Evolutionary conservation across 1,284 basidiomycete species (phyloP), one percentile per base, ranked within the genome.

Genomic region (Ustilago cynodontis): DNA sequence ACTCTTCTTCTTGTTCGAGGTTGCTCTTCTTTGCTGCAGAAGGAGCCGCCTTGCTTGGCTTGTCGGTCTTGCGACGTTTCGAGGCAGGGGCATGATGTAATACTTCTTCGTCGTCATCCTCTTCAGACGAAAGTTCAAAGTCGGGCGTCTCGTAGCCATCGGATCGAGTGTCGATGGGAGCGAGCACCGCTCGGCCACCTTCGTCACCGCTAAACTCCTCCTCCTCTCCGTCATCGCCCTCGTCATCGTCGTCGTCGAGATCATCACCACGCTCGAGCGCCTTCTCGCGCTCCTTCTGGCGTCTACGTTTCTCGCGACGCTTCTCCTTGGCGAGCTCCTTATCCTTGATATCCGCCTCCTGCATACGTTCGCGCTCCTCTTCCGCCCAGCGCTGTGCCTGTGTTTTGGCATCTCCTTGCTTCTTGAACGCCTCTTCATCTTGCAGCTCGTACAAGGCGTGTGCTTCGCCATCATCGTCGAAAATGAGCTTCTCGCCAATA

Each of bases 341-440:
- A 64, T 86, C 84, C 45, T 63, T 59, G 52, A 77, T 60, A 39
- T 86, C 85, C 88, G 92, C 93, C 87, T 95, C 93, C 71, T 90
- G 88, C 87, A 93, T 92, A 89, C 95, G 95, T 85, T 93, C 93
- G 85, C 90, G 91, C 24, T 93, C 95, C 77, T 93, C 91, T 67
- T 91, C 65, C 28, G 74, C 77, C 69, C 90, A 87, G 92, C 92
- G 88, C 96, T 94, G 60, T 88, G 76, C 65, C 91, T 89, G 87
- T 95, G 94, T 43, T 89, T 90, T 58, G 89, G 88, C 83, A 88
- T 90, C 90, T 94, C 89, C 88, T 89, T 93, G 66, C 88, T 89
- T 85, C 91, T 90, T 49, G 92, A 91, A 86, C 92, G 95, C 84
- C 88, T 87, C 81, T 88, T 88, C 24, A 92, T 91, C 58, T 90